Evolutionary conservation across 1,139 yeast species (phyloP), one percentile per base, ranked within the genome.

Genomic region (Diutina neorugosa): DNA sequence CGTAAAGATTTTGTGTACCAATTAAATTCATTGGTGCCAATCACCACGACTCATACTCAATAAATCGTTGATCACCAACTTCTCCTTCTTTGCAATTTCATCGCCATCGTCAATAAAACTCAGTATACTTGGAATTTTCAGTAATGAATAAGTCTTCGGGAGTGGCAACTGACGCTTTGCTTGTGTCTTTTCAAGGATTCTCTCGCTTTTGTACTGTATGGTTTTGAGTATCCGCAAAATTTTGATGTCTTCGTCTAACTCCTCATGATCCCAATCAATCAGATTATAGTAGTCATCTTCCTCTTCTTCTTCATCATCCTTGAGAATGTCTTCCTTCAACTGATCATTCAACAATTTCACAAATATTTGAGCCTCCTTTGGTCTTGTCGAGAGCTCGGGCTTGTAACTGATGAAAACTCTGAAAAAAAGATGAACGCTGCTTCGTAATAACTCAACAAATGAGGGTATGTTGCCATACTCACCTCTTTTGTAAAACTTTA

Each of bases 211-310:
- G 59, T 74, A 74, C 61, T 73, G 69, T 54, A 75, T 64, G 58
- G 70, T 73, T 57, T 74, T 73, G 57, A 74, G 63, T 14, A 73
- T 69, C 54, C 73, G 73, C 57, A 74, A 63, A 54, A 71, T 74
- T 58, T 75, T 75, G 62, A 74, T 67, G 59, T 74, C 78, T 59
- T 75, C 80, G 59, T 74, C 78, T 74, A 74, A 67, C 40, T 73
- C 72, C 57, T 74, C 78, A 58, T 74, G 77, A 56, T 75, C 80
- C 79, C 79, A 74, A 59, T 74, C 79, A 16, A 74, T 73, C 20
- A 65, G 71, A 14, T 59, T 60, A 37, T 64, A 63, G 31, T 60
- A 59, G 14, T 57, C 59, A 16, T 56, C 54, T 67, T 68, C 74
- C 18, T 65, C 69, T 21, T 69, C 70, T 3, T 70, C 73, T n/a